phyloP scores from a whole-genome alignment of 345 rosid genomes.

The Mercurialis annua region DNA sequence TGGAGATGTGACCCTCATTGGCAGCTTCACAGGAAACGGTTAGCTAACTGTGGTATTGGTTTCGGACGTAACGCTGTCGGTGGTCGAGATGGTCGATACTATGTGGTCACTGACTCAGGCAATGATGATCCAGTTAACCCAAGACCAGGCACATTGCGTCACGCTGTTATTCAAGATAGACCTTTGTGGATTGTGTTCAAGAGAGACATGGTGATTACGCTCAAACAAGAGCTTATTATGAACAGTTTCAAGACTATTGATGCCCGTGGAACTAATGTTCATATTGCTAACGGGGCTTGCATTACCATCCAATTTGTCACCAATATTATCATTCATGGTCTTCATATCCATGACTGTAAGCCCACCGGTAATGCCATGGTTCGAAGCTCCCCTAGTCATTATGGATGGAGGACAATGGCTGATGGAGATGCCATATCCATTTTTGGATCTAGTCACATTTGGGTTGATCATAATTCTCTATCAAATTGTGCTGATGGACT shows the following conservation, averaged over 20 bases:
- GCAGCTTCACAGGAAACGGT: slow-evolving; percentile 24
- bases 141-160: slow-evolving; percentile 27
- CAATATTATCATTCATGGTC: slow-evolving; percentile 30
- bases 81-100: slow-evolving; percentile 30
- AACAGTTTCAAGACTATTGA: slow-evolving; percentile 33
- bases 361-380: slow-evolving; percentile 35
- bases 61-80: slow-evolving; percentile 31
- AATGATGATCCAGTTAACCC: slow-evolving; percentile 26
- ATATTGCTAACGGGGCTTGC: slow-evolving; percentile 45
- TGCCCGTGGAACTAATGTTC: slow-evolving; percentile 43
- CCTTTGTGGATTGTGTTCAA: slow-evolving; percentile 34
- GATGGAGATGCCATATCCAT: slow-evolving; percentile 35
- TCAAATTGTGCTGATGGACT: slow-evolving; percentile 42
- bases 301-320: slow-evolving; percentile 30
- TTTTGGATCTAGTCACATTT: slow-evolving; percentile 47
- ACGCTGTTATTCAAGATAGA: slow-evolving; percentile 28
- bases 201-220: slow-evolving; percentile 30
- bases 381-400: slow-evolving; percentile 31
- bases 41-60: slow-evolving; percentile 26
- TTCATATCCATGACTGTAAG: slow-evolving; percentile 31
- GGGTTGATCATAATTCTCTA: slow-evolving; percentile 89
- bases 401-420: slow-evolving; percentile 38
- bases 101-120: slow-evolving; percentile 20
- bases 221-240: slow-evolving; percentile 30
- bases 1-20: slow-evolving; percentile 29